Evolutionary conservation across 305 asterid species (phyloP).

Genomic region (Solanum aculeatissimum): DNA sequence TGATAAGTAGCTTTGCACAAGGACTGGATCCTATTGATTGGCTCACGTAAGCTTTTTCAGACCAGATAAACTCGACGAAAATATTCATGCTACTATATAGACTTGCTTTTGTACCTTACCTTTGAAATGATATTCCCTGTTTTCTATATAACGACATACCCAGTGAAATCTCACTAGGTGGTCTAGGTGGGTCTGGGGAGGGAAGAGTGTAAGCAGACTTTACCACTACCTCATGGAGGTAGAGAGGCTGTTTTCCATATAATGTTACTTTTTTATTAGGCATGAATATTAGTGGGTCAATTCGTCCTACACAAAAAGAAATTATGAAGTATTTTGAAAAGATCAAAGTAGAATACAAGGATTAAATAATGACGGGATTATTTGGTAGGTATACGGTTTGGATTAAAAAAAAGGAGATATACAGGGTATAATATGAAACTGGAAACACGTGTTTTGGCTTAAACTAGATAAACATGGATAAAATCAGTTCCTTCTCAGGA

Average conservation of each 20-base stretch:
- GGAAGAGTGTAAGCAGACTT: too few species aligned
- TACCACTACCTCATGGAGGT: too few species aligned
- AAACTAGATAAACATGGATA: not conserved
- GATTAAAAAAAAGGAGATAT: not conserved
- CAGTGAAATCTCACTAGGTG: too few species aligned
- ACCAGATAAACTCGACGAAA: not conserved
- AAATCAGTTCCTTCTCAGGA: not conserved
- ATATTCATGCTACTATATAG: not conserved
- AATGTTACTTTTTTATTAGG: not conserved
- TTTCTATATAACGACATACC: not conserved
- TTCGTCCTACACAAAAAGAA: not conserved
- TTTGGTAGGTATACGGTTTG: not conserved
- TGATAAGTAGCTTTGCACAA: conserved; percentile 57
- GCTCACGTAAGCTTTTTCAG: conserved; percentile 77
- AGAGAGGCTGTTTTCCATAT: not conserved
- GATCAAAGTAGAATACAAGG: not conserved
- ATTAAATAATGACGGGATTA: not conserved
- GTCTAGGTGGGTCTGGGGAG: too few species aligned
- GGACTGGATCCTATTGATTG: conserved; percentile 94
- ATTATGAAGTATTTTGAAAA: not conserved
- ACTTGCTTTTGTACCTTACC: not conserved
- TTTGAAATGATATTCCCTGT: not conserved
- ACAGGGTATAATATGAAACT: not conserved
- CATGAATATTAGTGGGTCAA: not conserved
- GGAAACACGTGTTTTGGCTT: not conserved